Evolutionary conservation across 257 asterid genomes (phyloP).

Genomic region (Rauvolfia tetraphylla): DNA sequence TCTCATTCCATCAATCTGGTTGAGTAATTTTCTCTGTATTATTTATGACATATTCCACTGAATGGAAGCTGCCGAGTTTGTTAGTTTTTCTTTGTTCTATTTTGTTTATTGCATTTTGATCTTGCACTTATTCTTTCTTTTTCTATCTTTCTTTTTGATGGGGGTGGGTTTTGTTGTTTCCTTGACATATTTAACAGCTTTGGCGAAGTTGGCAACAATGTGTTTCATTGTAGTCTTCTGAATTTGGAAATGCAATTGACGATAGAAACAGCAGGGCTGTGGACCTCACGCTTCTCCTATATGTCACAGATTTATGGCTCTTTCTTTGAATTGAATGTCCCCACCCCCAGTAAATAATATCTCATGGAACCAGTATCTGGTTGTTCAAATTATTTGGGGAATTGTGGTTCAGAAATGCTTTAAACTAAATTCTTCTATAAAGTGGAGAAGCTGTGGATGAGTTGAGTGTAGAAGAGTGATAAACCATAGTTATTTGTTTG

Average conservation of each 20-base stretch:
- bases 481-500: neutral
- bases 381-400: neutral
- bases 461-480: neutral
- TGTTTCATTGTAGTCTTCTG: neutral
- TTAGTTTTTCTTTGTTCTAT: neutral
- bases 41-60: neutral
- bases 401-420: neutral
- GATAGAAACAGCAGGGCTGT: neutral
- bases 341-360: neutral
- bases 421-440: neutral
- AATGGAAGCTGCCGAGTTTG: neutral
- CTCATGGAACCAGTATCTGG: neutral
- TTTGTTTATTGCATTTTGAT: neutral
- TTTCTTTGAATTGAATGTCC: neutral
- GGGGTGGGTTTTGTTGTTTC: neutral
- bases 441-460: neutral
- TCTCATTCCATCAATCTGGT: neutral
- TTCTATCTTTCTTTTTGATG: neutral
- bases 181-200: neutral
- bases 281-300: neutral
- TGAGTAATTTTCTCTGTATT: neutral
- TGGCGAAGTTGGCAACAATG: neutral
- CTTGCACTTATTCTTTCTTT: neutral
- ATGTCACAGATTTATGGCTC: neutral
- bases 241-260: neutral